Base-by-base conservation (phyloP, 108 stramenopile species). In the Thalassiosira profunda region DNA sequence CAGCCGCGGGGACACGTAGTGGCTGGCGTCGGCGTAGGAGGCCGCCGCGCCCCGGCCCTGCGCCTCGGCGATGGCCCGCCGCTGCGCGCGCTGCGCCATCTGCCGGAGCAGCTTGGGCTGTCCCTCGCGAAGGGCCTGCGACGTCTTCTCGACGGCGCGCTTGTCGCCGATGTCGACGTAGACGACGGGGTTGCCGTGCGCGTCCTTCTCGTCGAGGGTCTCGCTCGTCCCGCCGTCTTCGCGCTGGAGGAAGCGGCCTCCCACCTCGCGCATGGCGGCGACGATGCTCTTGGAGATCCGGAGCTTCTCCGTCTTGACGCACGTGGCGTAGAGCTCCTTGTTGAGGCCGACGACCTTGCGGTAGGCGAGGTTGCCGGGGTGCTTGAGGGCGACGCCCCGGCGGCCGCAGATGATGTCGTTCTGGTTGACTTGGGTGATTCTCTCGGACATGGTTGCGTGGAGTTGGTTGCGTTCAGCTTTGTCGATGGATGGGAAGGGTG, bases 361-460 rank as follows among this genome's bases (percentile, higher is more conserved):
- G 58, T 82, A 82, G 21, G 72, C 72, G 23, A 72, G 51, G 41
- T 82, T 82, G 4, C 81, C 81, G 25, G 81, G 41, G 48, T 82
- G 81, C 47, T 72, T 72, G 25, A 79, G 72, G 14, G 76, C 59
- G 5, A 71, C 76, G 12, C 81, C 76, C 7, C 81, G 76, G 14
- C 81, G 76, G 46, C 81, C 81, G 41, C 72, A 75, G 18, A 82
- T 72, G 51, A 82, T 67, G 42, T 82, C 81, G 42, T 61, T 78
- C 25, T 66, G 56, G 25, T 40, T 11, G 15, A 69, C 41, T 48
- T 36, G 36, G 15, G 72, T 74, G 11, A 74, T n/a, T n/a, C n/a
- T n/a, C n/a, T n/a, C n/a, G n/a, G n/a, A n/a, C n/a, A n/a, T n/a
- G n/a, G n/a, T n/a, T n/a, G n/a, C n/a, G n/a, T n/a, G n/a, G n/a